phyloP scores from a whole-genome alignment of 2,329 filamentous ascomycete genomes.

The Epichloe aotearoae region DNA sequence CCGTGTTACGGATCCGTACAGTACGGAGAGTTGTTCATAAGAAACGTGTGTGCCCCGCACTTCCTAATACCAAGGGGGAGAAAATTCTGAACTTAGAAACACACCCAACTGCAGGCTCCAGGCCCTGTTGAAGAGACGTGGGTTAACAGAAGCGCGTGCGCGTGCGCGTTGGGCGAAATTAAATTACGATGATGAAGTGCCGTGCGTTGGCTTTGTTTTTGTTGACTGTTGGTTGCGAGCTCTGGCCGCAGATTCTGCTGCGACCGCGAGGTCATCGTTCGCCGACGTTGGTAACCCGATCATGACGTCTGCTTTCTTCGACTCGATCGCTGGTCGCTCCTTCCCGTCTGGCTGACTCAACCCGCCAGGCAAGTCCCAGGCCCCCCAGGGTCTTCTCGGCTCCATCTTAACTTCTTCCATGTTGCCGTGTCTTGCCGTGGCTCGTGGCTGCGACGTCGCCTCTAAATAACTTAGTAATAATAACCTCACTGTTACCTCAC shows the following conservation, averaged over 20 bases:
- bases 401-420: background rate
- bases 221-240: background rate
- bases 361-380: too few species aligned
- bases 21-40: too few species aligned
- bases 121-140: too few species aligned
- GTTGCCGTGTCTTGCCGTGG: background rate
- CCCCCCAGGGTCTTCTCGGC: too few species aligned
- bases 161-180: background rate
- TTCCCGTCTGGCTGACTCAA: background rate
- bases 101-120: too few species aligned
- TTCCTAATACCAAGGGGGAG: too few species aligned
- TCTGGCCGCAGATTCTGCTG: background rate
- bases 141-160: too few species aligned
- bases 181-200: background rate
- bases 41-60: too few species aligned
- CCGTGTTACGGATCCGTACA: too few species aligned
- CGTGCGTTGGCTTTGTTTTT: background rate
- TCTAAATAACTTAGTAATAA: too few species aligned
- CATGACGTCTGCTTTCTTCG: background rate
- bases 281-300: background rate
- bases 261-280: background rate
- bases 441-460: background rate
- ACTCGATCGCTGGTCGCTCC: background rate
- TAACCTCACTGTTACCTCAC: background rate
- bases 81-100: too few species aligned